Base-by-base conservation (phyloP, 768 basidiomycete species). In the Imleria badia region DNA sequence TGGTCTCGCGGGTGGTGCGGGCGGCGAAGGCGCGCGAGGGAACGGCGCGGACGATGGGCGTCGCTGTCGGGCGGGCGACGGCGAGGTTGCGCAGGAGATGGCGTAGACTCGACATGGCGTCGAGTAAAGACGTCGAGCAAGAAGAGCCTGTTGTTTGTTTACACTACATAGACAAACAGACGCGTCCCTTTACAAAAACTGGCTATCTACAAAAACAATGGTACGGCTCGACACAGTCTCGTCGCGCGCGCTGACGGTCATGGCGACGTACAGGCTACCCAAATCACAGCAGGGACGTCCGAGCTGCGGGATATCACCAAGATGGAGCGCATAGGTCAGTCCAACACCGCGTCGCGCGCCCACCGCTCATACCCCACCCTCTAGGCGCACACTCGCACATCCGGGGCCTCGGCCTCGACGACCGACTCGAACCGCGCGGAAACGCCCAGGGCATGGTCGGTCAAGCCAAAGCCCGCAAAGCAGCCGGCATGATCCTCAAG, bases 361-460 rank as follows among this genome's bases (percentile, higher is more conserved):
- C 22, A n/a, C 26, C 8, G 5, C 52, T 59, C 30, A 61, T 56
- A 49, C 19, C 31, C 15, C 9, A 39, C 19, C 45, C 40, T 44
- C 7, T 64, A 93, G 91, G 91, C 68, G 89, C 88, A 36, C 91
- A 94, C 69, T 94, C 96, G 17, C 96, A 99, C 74, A 94, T 99
- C 64, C 93, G 86, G 51, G 97, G 97, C 3, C 80, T 98, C 31
- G 97, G 97, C 0, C 83, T 98, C 42, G 95, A 98, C 61, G 91
- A 93, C 59, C 76, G 87, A 60, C 81, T 98, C 55, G 94, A 98
- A 72, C 94, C 96, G 14, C 84, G 94, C 19, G 82, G 79, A 33
- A 91, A 86, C 69, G 83, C 89, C 0, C 93, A 98, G 68, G 97
- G 97, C 5, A 97, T 99, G 86, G 96, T 99, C 23, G 97, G 97